Evolutionary conservation across 2,329 filamentous ascomycete genomes (phyloP).

Genomic region (Rachicladosporium sp.): DNA sequence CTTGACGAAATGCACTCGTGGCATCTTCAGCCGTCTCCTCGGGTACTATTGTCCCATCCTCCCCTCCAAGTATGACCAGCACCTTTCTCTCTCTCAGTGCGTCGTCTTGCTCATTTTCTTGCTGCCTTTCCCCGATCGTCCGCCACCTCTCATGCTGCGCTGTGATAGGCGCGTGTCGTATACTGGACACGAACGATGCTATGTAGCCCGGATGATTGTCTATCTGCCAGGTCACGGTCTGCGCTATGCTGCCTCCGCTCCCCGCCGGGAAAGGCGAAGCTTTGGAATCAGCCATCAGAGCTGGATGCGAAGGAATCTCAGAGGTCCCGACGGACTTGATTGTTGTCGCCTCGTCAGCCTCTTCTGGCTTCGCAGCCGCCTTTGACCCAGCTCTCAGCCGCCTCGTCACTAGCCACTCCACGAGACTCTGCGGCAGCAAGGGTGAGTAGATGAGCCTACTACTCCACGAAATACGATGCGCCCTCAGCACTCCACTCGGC

Average conservation of each 20-base stretch:
- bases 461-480: constrained; percentile 46
- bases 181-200: constrained; percentile 56
- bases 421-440: constrained; percentile 36
- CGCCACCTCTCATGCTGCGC: constrained; percentile 51
- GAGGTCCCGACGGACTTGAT: too few species aligned
- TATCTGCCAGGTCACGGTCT: constrained; percentile 59
- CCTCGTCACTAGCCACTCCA: constrained; percentile 3
- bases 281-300: too few species aligned
- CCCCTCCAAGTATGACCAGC: constrained; percentile 52
- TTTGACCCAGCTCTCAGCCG: background rate
- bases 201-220: constrained; percentile 55
- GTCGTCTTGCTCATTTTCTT: constrained; percentile 9
- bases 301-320: too few species aligned
- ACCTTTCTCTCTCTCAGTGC: constrained; percentile 38
- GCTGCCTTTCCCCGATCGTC: constrained; percentile 31
- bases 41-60: constrained; percentile 54
- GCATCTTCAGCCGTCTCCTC: constrained; percentile 54
- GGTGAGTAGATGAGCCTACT: constrained; percentile 53
- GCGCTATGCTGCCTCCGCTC: constrained; percentile 29
- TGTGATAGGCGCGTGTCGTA: constrained; percentile 58
- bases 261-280: too few species aligned
- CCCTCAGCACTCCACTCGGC: constrained; percentile 63
- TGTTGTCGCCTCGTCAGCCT: too few species aligned
- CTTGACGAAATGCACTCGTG: constrained; percentile 40
- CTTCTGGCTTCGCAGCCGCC: too few species aligned